Evolutionary conservation across 139 green algal genomes (phyloP).

Genomic region (Micromonas pusilla): DNA sequence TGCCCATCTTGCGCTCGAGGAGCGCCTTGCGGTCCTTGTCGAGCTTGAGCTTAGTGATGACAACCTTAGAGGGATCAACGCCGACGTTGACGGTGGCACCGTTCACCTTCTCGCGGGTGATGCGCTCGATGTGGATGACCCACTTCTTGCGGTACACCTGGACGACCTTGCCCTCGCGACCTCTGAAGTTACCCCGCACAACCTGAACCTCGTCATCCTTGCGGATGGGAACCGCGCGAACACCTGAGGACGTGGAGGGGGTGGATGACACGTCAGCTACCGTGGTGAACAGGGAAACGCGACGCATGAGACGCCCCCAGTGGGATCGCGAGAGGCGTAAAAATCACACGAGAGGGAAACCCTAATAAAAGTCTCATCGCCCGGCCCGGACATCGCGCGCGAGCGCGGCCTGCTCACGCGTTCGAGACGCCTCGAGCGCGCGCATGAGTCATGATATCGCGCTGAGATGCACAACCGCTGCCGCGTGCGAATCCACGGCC

Average conservation of each 20-base stretch:
- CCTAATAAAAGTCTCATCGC: too few relatives aligned
- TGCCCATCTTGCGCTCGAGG: constrained; percentile 86
- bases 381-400: too few relatives aligned
- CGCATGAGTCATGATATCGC: too few relatives aligned
- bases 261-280: not conserved
- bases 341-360: not conserved
- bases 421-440: too few relatives aligned
- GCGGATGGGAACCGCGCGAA: constrained; percentile 83
- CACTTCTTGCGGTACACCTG: constrained; percentile 98
- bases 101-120: constrained; percentile 98
- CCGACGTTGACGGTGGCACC: constrained; percentile 91
- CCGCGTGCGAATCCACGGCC: too few relatives aligned
- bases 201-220: constrained; percentile 99
- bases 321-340: not conserved
- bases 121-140: constrained; percentile 98
- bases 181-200: constrained; percentile 92
- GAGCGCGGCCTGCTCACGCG: too few relatives aligned
- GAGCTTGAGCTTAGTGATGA: constrained; percentile 99
- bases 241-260: too few relatives aligned
- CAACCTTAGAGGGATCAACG: constrained; percentile 92
- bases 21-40: constrained; percentile 90
- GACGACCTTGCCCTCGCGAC: constrained; percentile 91
- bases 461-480: too few relatives aligned
- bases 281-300: not conserved
- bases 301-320: not conserved